phyloP scores from a whole-genome alignment of 1,284 basidiomycete genomes.

The Wallemia ichthyophaga region DNA sequence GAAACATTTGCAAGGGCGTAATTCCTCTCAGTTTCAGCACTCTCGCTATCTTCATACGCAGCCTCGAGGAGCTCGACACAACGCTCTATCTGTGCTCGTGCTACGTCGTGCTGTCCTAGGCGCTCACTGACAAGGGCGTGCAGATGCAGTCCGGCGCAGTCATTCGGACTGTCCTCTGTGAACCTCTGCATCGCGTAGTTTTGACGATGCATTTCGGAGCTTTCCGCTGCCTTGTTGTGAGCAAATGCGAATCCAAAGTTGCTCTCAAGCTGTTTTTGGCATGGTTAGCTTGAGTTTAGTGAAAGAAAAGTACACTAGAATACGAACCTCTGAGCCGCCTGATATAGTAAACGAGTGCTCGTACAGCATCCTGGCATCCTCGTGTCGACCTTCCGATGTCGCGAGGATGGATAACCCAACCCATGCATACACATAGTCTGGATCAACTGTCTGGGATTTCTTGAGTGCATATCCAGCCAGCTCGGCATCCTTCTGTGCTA shows the following conservation, averaged over 20 bases:
- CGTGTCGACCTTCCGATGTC: constrained; percentile 28
- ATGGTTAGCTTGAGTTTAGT: neutral
- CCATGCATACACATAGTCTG: constrained; percentile 75
- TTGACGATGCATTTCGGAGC: constrained; percentile 24
- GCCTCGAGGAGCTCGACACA: constrained; percentile 39
- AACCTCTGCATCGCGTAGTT: constrained; percentile 55
- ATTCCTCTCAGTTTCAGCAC: constrained; percentile 35
- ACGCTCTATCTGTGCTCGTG: constrained; percentile 18
- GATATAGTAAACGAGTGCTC: constrained; percentile 52
- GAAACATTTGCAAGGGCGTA: constrained; percentile 61
- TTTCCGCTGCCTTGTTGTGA: constrained; percentile 21
- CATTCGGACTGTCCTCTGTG: constrained; percentile 31
- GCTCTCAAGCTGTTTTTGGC: constrained; percentile 40
- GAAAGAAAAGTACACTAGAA: constrained; percentile 11
- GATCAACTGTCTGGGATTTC: constrained; percentile 66
- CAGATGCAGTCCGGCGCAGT: constrained; percentile 51
- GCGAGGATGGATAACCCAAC: constrained; percentile 70
- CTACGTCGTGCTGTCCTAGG: constrained; percentile 37
- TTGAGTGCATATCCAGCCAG: constrained; percentile 64
- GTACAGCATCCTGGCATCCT: constrained; percentile 37
- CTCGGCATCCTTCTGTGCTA: constrained; percentile 47
- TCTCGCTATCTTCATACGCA: constrained; percentile 63
- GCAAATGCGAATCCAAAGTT: constrained; percentile 48
- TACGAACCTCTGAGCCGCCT: constrained; percentile 30
- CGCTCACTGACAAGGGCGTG: constrained; percentile 60